A percentile compares a stretch with the other conserved stretches of the same genome.
These are phyloP conservation scores for Oryza australiensis DNA, from an alignment of 176 grass and related monocot genomes.

Conservation along the genomic window DNA sequence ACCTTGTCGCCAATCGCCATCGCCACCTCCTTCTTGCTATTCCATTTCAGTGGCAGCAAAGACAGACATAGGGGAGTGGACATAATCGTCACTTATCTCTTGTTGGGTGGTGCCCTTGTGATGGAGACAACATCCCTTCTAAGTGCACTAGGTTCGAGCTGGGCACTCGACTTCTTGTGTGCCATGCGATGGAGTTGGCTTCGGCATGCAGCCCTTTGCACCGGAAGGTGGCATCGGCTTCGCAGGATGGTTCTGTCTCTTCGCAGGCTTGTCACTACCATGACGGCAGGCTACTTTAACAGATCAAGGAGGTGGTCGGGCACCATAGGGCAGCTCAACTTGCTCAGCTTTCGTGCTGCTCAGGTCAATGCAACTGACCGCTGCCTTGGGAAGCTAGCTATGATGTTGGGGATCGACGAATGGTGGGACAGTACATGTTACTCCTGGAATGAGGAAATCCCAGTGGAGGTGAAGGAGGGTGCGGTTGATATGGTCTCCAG, in stretches of 20 bases:
- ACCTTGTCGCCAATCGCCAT: not conserved
- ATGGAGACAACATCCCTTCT: not conserved
- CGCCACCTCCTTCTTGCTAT: not conserved
- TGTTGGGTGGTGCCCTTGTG: constrained; percentile 42
- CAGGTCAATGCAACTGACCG: not conserved
- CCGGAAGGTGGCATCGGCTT: constrained; percentile 3
- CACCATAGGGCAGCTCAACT: constrained; percentile 24
- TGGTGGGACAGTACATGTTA: not conserved
- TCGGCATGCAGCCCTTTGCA: not conserved
- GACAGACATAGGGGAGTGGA: constrained; percentile 5
- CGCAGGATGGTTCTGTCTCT: too few relatives aligned
- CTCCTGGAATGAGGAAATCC: not conserved
- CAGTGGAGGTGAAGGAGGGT: not conserved
- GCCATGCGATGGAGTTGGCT: not conserved
- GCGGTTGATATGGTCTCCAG: not conserved
- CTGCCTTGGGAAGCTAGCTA: not conserved
- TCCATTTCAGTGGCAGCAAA: constrained; percentile 25
- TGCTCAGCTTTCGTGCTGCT: not conserved
- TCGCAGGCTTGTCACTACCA: not conserved
- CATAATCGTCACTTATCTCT: constrained; percentile 35
- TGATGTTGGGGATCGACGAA: not conserved
- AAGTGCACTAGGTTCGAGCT: not conserved
- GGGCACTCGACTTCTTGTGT: not conserved
- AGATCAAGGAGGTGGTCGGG: constrained; percentile 1
- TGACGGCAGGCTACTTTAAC: not conserved